Evolutionary conservation across 306 rosid genomes (phyloP), one percentile per base, ranked within the genome.

Genomic region (Cucurbita argyrosperma): DNA sequence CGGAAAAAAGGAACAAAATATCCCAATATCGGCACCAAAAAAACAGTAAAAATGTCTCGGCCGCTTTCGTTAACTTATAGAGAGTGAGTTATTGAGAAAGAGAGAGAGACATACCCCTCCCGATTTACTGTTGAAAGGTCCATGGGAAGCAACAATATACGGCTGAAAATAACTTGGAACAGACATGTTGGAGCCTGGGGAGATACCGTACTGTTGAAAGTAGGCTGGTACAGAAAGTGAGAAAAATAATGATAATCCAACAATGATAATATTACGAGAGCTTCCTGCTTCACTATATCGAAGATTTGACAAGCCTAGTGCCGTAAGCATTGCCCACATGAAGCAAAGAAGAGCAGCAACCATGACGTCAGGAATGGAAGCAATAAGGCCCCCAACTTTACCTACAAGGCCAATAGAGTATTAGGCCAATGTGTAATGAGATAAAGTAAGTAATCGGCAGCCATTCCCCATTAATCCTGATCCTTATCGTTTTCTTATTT

Each of bases 271-370:
- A 79, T 94, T 94, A 38, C 99, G 96, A 65, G 99, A 94, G 85
- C 99, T 94, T 76, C 99, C 97, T 10, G 99, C 99, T 88, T 94
- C 97, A 76, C 97, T 94, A 42, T 94, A 94, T 16, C 99, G 99
- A 76, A 94, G 91, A 83, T 94, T 94, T 52, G 99, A 94, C 84
- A 94, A 83, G 77, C 99, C 97, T 68, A 92, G 84, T 55, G 97
- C 99, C 13, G 96, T 78, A 80, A 91, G 96, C 97, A 94, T 91
- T 61, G 95, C 99, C 96, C 99, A 94, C 97, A 94, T 91, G 76
- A 84, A 89, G 84, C 99, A 94, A 65, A 94, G 95, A 43, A 94
- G 96, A 69, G 97, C 99, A 62, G 99, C 99, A 82, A 94, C 96
- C 87, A 94, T 91, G 74, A 94, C 99, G 66, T 87, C 87, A 19